Conservation (phyloP, 1,139 yeast genomes). For the Chernovozyma aurita region DNA sequence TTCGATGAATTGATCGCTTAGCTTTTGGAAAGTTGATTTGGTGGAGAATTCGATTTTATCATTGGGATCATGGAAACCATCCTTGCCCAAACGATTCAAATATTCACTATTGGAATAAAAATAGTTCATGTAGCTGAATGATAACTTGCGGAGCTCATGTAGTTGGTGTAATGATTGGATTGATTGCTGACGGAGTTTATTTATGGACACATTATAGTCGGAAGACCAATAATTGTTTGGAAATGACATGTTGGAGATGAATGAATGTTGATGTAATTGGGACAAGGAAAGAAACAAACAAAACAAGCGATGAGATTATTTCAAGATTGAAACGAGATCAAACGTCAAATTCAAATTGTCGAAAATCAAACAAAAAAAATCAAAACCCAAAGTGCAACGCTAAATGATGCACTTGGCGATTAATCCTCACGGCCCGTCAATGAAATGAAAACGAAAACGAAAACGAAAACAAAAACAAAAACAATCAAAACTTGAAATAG, state of each 20-base stretch:
- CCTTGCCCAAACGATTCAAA: conserved; percentile 24
- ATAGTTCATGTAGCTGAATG: conserved; percentile 36
- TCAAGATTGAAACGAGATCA: neutral
- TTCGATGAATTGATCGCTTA: conserved; percentile 6
- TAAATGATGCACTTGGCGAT: too few species aligned
- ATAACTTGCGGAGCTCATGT: conserved; percentile 39
- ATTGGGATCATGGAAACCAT: conserved; percentile 11
- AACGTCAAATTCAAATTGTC: neutral
- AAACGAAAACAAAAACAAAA: too few species aligned
- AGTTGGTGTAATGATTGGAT: conserved; percentile 33
- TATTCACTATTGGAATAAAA: conserved; percentile 35
- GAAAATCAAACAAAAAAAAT: conserved; percentile 3
- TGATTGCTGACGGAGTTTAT: conserved; percentile 27
- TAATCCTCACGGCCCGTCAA: too few species aligned
- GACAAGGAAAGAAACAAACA: conserved; percentile 1
- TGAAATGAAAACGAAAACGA: too few species aligned
- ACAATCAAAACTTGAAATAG: too few species aligned
- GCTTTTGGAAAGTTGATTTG: conserved; percentile 3
- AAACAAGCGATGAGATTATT: neutral
- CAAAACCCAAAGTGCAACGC: neutral
- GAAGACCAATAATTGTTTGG: conserved; percentile 41
- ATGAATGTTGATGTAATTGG: neutral
- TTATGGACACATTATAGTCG: conserved; percentile 38
- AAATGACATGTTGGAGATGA: conserved; percentile 20
- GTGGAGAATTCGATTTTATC: conserved; percentile 1